These are phyloP conservation scores for Gentiana macrophylla DNA, from an alignment of 257 asterid species.

Conservation along the genomic window DNA sequence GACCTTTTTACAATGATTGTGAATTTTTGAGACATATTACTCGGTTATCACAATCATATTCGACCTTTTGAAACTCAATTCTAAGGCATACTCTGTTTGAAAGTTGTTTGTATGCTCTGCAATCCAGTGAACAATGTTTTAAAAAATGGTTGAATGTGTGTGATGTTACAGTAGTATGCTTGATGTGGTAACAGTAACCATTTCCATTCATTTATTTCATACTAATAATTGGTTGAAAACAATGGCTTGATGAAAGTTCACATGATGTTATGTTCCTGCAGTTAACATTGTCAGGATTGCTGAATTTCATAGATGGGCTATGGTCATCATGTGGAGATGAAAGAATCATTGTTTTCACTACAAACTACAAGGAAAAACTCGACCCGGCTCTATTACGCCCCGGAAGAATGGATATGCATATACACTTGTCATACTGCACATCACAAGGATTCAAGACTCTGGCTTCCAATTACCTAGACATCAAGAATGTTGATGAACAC, in stretches of 20 bases:
- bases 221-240: too few relatives aligned
- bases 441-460: constrained; percentile 46
- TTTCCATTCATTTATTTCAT: too few relatives aligned
- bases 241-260: not conserved
- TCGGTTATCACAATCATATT: too few relatives aligned
- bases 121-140: too few relatives aligned
- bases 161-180: too few relatives aligned
- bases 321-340: constrained; percentile 85
- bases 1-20: too few relatives aligned
- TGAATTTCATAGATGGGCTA: constrained; percentile 71
- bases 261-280: constrained; percentile 4
- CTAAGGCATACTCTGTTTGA: too few relatives aligned
- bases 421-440: constrained; percentile 64
- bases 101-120: too few relatives aligned
- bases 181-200: too few relatives aligned
- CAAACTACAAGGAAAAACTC: constrained; percentile 67
- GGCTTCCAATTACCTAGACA: constrained; percentile 46
- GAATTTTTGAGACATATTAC: too few relatives aligned
- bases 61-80: too few relatives aligned
- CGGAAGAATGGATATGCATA: constrained; percentile 83
- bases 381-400: constrained; percentile 77
- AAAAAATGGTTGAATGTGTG: too few relatives aligned
- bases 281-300: constrained; percentile 66
- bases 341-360: constrained; percentile 63
- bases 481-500: constrained; percentile 18